Conservation (phyloP, 495 filamentous ascomycete genomes). For the Hypoxylon fuscum region DNA sequence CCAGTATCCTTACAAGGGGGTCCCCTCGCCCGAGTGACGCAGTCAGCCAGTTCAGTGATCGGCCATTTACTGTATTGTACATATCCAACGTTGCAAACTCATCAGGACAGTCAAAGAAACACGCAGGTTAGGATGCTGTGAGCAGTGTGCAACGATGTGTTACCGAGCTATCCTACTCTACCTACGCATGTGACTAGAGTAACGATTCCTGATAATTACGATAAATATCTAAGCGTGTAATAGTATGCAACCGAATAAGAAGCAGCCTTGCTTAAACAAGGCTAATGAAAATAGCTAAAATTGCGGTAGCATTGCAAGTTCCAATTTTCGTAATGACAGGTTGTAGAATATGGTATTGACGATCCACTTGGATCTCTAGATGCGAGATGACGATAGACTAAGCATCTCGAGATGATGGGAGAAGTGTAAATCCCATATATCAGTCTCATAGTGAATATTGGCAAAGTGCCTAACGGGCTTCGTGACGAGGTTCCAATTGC, state of each 20-base stretch:
- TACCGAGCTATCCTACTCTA: constrained; percentile 29
- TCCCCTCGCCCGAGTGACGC: constrained; percentile 40
- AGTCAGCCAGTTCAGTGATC: constrained; percentile 43
- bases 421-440: constrained; percentile 35
- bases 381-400: constrained; percentile 2
- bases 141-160: constrained; percentile 29
- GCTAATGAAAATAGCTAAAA: constrained; percentile 27
- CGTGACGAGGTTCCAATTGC: too few relatives aligned
- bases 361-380: constrained; percentile 30
- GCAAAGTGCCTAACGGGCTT: constrained; percentile 2
- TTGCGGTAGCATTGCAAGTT: constrained; percentile 22
- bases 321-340: constrained; percentile 35
- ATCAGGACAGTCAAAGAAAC: constrained; percentile 20
- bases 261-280: constrained; percentile 11
- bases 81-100: constrained; percentile 18
- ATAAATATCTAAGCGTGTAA: constrained; percentile 4
- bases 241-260: not conserved
- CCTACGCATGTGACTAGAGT: constrained; percentile 9
- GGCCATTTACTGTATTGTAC: constrained; percentile 29
- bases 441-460: constrained; percentile 2
- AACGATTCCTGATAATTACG: constrained; percentile 14
- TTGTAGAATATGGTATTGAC: constrained; percentile 12
- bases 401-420: constrained; percentile 15
- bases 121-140: constrained; percentile 14
- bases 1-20: constrained; percentile 25